Conservation (phyloP, 371 early-diverging fungal species). For the Apophysomyces ossiformis region DNA sequence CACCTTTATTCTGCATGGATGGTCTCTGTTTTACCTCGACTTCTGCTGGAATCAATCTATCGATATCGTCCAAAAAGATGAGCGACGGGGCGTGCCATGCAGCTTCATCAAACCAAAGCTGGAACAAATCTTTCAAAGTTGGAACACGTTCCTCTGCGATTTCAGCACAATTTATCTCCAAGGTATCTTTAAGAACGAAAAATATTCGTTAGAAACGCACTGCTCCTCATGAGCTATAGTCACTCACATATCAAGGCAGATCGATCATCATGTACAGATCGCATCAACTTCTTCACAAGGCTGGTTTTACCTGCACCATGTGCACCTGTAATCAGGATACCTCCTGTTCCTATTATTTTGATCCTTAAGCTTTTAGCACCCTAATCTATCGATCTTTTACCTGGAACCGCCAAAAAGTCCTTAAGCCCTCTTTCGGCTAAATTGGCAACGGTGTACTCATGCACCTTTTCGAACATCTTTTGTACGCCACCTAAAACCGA, state of each 20-base stretch:
- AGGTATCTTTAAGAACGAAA: conserved; percentile 39
- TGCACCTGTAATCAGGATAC: conserved; percentile 80
- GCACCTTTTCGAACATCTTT: conserved; percentile 44
- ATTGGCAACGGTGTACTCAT: conserved; percentile 58
- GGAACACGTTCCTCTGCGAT: conserved; percentile 67
- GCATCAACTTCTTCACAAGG: conserved; percentile 59
- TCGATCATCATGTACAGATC: conserved; percentile 39
- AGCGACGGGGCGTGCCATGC: conserved; percentile 83
- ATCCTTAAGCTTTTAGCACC: background rate
- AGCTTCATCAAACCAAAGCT: conserved; percentile 71
- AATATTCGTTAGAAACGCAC: background rate
- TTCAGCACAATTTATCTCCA: conserved; percentile 68
- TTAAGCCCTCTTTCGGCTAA: conserved; percentile 55
- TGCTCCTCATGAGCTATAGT: too few relatives aligned
- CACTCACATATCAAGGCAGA: conserved; percentile 65
- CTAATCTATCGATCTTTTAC: conserved; percentile 12
- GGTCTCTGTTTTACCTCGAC: conserved; percentile 59
- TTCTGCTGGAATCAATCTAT: conserved; percentile 87
- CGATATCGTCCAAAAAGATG: conserved; percentile 96
- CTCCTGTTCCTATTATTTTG: conserved; percentile 58
- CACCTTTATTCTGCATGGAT: background rate
- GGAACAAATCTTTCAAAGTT: conserved; percentile 66
- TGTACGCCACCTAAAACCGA: conserved; percentile 56
- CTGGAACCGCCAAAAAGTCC: conserved; percentile 54
- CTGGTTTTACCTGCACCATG: conserved; percentile 90